A percentile compares a stretch with the other conserved stretches of the same genome.
These are phyloP conservation scores for Ceratocystis smalleyi DNA, from an alignment of 2,329 filamentous ascomycete genomes.

Conservation along the genomic window DNA sequence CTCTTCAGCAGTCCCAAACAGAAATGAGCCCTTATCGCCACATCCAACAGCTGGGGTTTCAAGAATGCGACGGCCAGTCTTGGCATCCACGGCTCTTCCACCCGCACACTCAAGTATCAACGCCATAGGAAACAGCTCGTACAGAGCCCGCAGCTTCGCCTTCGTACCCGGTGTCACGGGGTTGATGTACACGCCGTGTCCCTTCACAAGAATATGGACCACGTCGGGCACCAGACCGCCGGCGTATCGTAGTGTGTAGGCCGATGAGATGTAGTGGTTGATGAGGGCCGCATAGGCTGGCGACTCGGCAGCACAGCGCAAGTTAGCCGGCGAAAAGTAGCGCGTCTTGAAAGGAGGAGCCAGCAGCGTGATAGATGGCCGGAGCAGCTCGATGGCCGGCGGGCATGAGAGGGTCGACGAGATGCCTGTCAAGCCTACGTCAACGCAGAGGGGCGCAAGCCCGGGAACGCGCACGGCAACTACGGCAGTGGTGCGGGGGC, in stretches of 20 bases:
- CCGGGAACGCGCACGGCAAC: constrained; percentile 37
- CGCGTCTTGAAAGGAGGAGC: constrained; percentile 30
- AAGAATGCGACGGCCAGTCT: constrained; percentile 29
- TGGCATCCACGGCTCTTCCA: constrained; percentile 38
- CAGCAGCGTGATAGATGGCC: constrained; percentile 27
- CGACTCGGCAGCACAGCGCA: constrained; percentile 40
- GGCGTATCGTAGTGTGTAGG: constrained; percentile 45
- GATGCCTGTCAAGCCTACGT: constrained; percentile 30
- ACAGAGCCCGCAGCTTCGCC: constrained; percentile 43
- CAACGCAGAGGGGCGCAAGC: constrained; percentile 30
- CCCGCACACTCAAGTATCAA: constrained; percentile 45
- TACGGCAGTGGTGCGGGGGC: constrained; percentile 40
- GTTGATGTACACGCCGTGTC: constrained; percentile 45
- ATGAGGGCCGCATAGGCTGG: constrained; percentile 35
- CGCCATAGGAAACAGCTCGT: constrained; percentile 45
- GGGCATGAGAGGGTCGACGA: constrained; percentile 7
- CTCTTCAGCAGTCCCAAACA: constrained; percentile 36
- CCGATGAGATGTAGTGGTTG: constrained; percentile 32
- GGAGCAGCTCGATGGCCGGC: constrained; percentile 26
- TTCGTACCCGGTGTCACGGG: constrained; percentile 36
- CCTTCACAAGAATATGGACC: constrained; percentile 43
- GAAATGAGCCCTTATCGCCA: constrained; percentile 35
- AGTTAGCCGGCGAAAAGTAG: constrained; percentile 48
- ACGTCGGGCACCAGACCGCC: constrained; percentile 48
- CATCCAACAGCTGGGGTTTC: constrained; percentile 26